These are phyloP conservation scores for Coemansia sp. DNA, from an alignment of 192 early-diverging fungal genomes.

Conservation along the genomic window DNA sequence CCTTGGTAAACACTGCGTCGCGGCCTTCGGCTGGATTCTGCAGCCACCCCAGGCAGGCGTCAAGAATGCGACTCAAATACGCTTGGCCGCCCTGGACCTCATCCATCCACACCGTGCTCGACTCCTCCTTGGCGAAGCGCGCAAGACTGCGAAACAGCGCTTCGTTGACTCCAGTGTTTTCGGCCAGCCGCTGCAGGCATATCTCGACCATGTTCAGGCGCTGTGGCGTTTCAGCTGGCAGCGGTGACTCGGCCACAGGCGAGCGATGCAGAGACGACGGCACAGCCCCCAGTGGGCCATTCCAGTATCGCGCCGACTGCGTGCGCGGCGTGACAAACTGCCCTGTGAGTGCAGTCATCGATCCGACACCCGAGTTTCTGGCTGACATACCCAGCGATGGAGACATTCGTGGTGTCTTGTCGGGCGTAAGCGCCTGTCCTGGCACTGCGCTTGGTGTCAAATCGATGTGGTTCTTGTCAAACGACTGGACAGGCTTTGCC, in stretches of 20 bases:
- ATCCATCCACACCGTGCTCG: constrained; percentile 31
- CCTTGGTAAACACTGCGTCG: constrained; percentile 50
- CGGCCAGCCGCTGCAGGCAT: constrained; percentile 31
- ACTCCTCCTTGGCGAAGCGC: constrained; percentile 55
- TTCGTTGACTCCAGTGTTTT: constrained; percentile 38
- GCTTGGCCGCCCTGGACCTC: constrained; percentile 26
- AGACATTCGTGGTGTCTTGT: constrained; percentile 26
- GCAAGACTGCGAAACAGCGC: constrained; percentile 50
- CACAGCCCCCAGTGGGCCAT: constrained; percentile 39
- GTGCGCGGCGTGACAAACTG: constrained; percentile 45
- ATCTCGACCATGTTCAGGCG: constrained; percentile 28
- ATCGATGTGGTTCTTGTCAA: background rate
- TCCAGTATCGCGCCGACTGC: constrained; percentile 51
- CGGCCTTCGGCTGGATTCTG: constrained; percentile 45
- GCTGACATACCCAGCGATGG: constrained; percentile 19
- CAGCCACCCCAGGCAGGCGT: constrained; percentile 47
- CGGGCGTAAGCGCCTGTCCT: constrained; percentile 20
- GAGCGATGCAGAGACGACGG: constrained; percentile 2
- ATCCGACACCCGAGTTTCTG: constrained; percentile 7
- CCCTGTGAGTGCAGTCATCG: background rate
- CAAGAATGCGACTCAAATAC: constrained; percentile 38
- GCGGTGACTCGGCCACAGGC: constrained; percentile 30
- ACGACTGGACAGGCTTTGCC: background rate
- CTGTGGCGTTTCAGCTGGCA: constrained; percentile 41
- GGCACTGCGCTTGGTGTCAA: background rate